These are phyloP conservation scores for Gaultheria prostrata DNA, from an alignment of 148 eudicot genomes.

Conservation along the genomic window DNA sequence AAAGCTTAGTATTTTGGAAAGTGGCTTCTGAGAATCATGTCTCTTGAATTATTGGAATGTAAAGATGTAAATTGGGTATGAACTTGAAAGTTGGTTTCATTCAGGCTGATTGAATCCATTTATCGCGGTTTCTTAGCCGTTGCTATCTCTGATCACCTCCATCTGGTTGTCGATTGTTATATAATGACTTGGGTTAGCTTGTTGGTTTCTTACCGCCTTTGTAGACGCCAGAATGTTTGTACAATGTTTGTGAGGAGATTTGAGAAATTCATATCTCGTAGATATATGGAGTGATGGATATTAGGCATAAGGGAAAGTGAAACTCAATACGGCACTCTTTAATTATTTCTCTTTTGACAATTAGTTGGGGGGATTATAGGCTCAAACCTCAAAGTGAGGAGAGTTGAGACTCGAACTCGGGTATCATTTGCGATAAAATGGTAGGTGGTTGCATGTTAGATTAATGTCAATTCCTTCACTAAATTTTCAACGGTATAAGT, in stretches of 20 bases:
- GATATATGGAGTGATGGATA: too few species aligned
- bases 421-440: too few species aligned
- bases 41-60: constrained; percentile 3
- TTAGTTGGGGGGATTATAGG: too few species aligned
- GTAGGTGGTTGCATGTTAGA: too few species aligned
- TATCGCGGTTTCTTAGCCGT: neutral
- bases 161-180: neutral
- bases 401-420: too few species aligned
- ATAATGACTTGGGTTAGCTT: neutral
- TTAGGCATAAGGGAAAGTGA: too few species aligned
- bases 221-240: neutral
- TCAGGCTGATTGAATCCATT: neutral
- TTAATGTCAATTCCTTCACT: too few species aligned
- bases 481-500: too few species aligned
- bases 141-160: neutral
- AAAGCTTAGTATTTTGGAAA: neutral
- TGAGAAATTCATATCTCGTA: too few species aligned
- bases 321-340: too few species aligned
- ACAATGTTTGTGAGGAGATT: neutral
- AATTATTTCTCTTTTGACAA: too few species aligned
- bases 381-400: too few species aligned
- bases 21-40: neutral
- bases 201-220: neutral
- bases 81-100: neutral
- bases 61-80: constrained; percentile 1